Evolutionary conservation across 768 basidiomycete species (phyloP).

Genomic region (Chalciporus piperatus): DNA sequence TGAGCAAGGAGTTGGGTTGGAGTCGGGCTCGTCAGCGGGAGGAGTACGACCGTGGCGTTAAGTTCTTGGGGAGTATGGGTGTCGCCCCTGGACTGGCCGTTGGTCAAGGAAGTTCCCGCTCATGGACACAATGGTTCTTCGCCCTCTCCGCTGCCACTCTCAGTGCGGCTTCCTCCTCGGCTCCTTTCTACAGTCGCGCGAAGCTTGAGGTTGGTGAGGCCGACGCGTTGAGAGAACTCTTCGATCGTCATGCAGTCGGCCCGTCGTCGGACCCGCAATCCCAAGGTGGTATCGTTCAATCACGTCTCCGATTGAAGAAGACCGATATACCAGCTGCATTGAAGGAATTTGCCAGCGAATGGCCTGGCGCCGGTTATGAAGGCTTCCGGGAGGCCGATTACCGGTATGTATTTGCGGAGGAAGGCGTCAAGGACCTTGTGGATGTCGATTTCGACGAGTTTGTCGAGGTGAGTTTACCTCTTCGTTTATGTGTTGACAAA

Average conservation of each 20-base stretch:
- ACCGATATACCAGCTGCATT: constrained; percentile 42
- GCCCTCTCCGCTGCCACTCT: constrained; percentile 16
- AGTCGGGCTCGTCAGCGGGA: constrained; percentile 48
- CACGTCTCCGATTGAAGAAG: constrained; percentile 35
- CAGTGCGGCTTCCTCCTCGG: constrained; percentile 6
- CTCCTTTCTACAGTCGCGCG: constrained; percentile 43
- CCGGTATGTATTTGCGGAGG: constrained; percentile 72
- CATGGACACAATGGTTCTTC: constrained; percentile 21
- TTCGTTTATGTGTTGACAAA: too few relatives aligned
- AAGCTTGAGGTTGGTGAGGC: constrained; percentile 54
- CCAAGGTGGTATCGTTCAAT: not conserved
- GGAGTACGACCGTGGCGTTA: constrained; percentile 58
- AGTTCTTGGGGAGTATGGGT: constrained; percentile 85
- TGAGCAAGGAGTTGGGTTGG: constrained; percentile 87
- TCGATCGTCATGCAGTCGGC: constrained; percentile 18
- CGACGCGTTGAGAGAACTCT: constrained; percentile 40
- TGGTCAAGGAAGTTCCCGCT: constrained; percentile 9
- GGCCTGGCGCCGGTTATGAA: constrained; percentile 49
- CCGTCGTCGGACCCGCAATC: constrained; percentile 13
- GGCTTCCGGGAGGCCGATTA: constrained; percentile 60
- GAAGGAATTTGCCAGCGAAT: constrained; percentile 38
- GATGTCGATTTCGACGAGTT: constrained; percentile 82
- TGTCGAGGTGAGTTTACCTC: constrained; percentile 62
- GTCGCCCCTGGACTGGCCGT: constrained; percentile 52
- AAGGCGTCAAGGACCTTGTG: constrained; percentile 57